These are phyloP conservation scores for Durusdinium trenchii DNA, from an alignment of 73 alveolate genomes.

Conservation along the genomic window DNA sequence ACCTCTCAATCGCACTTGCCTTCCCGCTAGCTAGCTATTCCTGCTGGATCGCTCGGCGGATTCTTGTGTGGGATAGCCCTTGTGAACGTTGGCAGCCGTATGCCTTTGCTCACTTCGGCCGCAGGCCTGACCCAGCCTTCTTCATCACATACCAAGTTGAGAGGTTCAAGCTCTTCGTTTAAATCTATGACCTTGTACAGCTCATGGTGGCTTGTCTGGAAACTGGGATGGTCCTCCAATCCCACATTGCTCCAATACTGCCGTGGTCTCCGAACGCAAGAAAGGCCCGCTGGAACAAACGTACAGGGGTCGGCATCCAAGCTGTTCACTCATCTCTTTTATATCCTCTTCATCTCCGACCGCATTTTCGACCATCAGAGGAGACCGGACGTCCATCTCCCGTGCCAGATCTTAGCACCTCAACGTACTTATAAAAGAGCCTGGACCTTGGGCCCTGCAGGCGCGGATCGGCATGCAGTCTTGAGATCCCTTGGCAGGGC, in stretches of 20 bases:
- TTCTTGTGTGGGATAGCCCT: not conserved
- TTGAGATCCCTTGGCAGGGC: not conserved
- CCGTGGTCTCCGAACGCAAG: not conserved
- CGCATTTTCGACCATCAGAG: too few species aligned
- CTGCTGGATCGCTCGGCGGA: conserved; percentile 1
- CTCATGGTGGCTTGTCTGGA: not conserved
- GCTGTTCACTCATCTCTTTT: too few species aligned
- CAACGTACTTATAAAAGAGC: not conserved
- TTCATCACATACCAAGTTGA: not conserved
- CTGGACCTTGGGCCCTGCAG: not conserved
- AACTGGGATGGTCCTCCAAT: not conserved
- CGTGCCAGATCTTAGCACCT: not conserved
- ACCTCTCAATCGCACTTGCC: not conserved
- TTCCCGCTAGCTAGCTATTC: not conserved
- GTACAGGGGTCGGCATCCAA: too few species aligned
- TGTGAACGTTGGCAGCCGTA: not conserved
- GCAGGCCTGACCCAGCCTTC: not conserved
- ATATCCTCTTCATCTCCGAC: too few species aligned
- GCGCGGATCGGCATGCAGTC: not conserved
- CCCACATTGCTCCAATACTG: not conserved
- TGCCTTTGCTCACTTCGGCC: not conserved
- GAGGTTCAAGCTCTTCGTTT: not conserved
- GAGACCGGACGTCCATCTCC: not conserved
- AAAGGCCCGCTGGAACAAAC: too few species aligned
- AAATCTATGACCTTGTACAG: not conserved